Conservation (phyloP, 805 yeast genomes). For the Candida parachauliodes region DNA sequence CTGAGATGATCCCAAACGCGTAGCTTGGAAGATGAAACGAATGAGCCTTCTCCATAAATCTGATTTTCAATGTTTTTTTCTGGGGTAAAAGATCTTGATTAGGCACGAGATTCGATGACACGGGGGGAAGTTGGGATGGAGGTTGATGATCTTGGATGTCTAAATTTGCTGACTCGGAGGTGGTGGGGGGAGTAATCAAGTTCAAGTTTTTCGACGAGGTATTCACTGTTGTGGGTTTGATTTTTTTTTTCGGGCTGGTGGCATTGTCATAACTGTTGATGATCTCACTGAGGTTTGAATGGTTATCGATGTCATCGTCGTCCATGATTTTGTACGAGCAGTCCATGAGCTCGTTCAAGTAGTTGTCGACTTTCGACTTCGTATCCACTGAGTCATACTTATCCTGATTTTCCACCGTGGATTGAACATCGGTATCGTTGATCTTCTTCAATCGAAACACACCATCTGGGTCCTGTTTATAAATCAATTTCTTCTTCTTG, state of each 20-base stretch:
- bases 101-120: background rate
- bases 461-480: conserved; percentile 38
- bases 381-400: conserved; percentile 8
- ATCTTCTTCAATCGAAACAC: conserved; percentile 32
- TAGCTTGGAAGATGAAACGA: conserved; percentile 3
- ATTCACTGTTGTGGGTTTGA: conserved; percentile 6
- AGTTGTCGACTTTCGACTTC: conserved; percentile 19
- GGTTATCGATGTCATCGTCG: conserved; percentile 10
- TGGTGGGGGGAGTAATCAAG: conserved; percentile 2
- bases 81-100: conserved; percentile 4
- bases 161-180: background rate
- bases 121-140: background rate
- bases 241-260: conserved; percentile 4
- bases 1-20: conserved; percentile 1
- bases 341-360: conserved; percentile 28
- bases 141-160: background rate
- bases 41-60: background rate
- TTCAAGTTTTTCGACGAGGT: conserved; percentile 4
- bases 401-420: background rate
- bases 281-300: background rate
- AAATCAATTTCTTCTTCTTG: conserved; percentile 27
- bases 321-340: conserved; percentile 25
- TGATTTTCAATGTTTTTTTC: conserved; percentile 1
- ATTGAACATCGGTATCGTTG: conserved; percentile 10
- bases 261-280: background rate